Percentiles rank a stretch among this genome's conserved stretches.
phyloP scores from a whole-genome alignment of 805 yeast species.

The Yamadazyma akitaensis region DNA sequence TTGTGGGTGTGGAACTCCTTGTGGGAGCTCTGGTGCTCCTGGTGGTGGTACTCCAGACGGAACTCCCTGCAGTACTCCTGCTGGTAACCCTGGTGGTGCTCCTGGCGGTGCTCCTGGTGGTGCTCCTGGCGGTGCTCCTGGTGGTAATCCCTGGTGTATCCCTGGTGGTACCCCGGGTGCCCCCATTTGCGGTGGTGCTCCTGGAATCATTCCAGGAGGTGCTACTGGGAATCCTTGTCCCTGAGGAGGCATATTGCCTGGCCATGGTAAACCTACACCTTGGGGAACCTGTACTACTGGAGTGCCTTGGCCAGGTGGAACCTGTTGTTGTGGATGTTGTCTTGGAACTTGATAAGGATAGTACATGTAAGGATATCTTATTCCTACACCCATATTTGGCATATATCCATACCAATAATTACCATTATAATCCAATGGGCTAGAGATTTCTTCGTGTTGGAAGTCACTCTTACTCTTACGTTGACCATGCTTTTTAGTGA shows the following conservation, averaged over 20 bases:
- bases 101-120: neutral
- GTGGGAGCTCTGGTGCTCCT: neutral
- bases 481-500: slow-evolving; percentile 44
- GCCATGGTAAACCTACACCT: slow-evolving; percentile 1
- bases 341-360: slow-evolving; percentile 8
- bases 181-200: neutral
- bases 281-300: slow-evolving; percentile 1
- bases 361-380: slow-evolving; percentile 7
- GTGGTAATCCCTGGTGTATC: neutral
- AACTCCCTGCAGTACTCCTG: neutral
- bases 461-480: slow-evolving; percentile 41
- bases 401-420: slow-evolving; percentile 19
- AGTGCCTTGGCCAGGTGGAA: neutral
- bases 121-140: neutral
- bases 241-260: neutral
- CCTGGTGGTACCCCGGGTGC: neutral
- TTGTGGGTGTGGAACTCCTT: no score
- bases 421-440: slow-evolving; percentile 13
- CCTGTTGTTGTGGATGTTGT: neutral
- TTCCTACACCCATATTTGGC: slow-evolving; percentile 5
- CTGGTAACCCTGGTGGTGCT: neutral
- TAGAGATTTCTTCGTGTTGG: slow-evolving; percentile 20
- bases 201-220: slow-evolving; percentile 1
- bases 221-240: slow-evolving; percentile 1
- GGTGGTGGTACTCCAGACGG: neutral